Evolutionary conservation across 345 rosid species (phyloP).

Genomic region (Mangifera indica): DNA sequence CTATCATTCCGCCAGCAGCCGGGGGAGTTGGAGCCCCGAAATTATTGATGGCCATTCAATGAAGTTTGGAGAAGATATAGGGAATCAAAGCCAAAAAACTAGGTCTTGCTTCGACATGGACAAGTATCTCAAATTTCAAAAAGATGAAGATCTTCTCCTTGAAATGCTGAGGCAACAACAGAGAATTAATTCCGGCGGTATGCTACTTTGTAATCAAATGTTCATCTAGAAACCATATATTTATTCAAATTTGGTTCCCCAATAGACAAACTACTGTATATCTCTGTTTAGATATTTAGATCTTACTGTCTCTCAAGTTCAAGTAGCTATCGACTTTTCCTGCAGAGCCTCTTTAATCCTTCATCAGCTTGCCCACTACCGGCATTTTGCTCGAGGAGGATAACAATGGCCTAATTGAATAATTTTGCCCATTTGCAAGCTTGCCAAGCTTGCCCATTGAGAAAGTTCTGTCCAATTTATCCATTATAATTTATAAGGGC

Average conservation of each 20-base stretch:
- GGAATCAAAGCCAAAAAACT: constrained; percentile 15
- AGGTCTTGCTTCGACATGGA: constrained; percentile 45
- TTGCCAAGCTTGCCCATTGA: too few species aligned
- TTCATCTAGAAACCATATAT: constrained; percentile 24
- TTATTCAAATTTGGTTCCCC: background rate
- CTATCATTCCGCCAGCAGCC: constrained; percentile 58
- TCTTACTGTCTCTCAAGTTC: too few species aligned
- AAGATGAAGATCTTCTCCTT: constrained; percentile 48
- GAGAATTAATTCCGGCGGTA: constrained; percentile 64
- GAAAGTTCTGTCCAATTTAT: too few species aligned
- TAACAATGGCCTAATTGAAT: too few species aligned
- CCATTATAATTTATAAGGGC: too few species aligned
- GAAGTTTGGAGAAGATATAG: constrained; percentile 29
- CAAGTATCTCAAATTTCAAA: constrained; percentile 55
- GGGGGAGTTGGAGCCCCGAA: constrained; percentile 79
- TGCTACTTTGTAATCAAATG: constrained; percentile 56
- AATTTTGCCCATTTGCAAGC: too few species aligned
- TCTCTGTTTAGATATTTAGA: constrained; percentile 9
- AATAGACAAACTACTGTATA: background rate
- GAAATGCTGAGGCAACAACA: constrained; percentile 72
- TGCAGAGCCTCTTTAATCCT: too few species aligned
- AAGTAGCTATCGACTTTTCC: constrained; percentile 3
- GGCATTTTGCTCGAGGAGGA: too few species aligned
- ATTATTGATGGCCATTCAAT: constrained; percentile 25
- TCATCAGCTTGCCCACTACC: too few species aligned